These are phyloP conservation scores for Aspergillus sp. DNA, from an alignment of 2,329 filamentous ascomycete species.

Conservation along the genomic window DNA sequence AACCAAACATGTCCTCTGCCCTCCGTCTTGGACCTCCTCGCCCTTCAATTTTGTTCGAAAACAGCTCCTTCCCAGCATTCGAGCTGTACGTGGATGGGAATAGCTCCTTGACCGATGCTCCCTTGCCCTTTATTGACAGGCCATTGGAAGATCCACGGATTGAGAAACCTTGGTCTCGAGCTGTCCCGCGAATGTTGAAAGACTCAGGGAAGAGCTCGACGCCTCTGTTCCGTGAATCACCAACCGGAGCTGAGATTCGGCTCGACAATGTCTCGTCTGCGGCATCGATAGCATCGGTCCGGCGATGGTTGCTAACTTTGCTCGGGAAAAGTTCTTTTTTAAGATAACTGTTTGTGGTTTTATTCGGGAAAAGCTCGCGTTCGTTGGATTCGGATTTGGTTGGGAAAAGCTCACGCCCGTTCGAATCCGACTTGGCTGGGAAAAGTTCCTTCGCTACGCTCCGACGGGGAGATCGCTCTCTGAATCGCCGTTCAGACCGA, in stretches of 20 bases:
- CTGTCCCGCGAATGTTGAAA: constrained; percentile 51
- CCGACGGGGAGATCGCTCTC: constrained; percentile 36
- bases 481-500: constrained; percentile 35
- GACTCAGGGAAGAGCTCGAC: constrained; percentile 36
- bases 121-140: constrained; percentile 65
- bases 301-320: constrained; percentile 40
- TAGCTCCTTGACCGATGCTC: constrained; percentile 58
- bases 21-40: constrained; percentile 55
- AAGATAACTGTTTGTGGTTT: constrained; percentile 35
- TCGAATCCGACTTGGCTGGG: constrained; percentile 25
- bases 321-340: constrained; percentile 55
- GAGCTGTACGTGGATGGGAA: constrained; percentile 56
- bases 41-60: constrained; percentile 54
- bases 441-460: constrained; percentile 55
- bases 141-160: constrained; percentile 42
- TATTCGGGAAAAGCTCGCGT: constrained; percentile 44
- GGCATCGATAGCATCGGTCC: constrained; percentile 48
- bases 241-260: constrained; percentile 42
- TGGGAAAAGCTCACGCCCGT: constrained; percentile 9
- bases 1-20: constrained; percentile 68
- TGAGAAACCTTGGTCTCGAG: constrained; percentile 37
- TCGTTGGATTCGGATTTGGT: constrained; percentile 28
- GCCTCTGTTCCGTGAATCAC: constrained; percentile 25
- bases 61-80: constrained; percentile 64
- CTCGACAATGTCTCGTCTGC: constrained; percentile 49